Base-by-base conservation (phyloP, 1,139 yeast genomes). In the Pneumocystis wakefieldiae region DNA sequence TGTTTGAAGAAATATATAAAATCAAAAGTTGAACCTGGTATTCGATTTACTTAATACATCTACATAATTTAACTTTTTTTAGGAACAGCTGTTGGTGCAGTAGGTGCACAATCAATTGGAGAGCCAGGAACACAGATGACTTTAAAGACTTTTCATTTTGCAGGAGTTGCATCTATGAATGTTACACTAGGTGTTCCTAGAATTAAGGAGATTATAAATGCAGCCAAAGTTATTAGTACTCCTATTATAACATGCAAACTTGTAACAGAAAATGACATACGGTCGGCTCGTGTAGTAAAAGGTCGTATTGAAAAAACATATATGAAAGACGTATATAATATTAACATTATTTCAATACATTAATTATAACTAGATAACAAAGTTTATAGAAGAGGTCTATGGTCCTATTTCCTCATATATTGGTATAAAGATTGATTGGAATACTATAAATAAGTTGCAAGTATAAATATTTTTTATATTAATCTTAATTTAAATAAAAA, bases 121-220 rank as follows among this genome's bases (percentile, higher is more conserved):
- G 98, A 92, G 73, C 98, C 98, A 12, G 98, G 98, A 76, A 92
- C 98, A 0, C 98, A 92, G 76, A 92, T 92, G 98, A 92, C 98
- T 10, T 81, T 92, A 76, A 92, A 92, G 76, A 92, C 98, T 72
- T 92, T 92, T 88, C 98, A 92, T 79, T 92, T 92, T 80, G 98
- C 98, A 71, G 98, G 98, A 80, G 98, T 92, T 66, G 98, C 98
- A 39, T 87, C 96, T 61, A 92, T 92, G 98, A 92, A 92, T 78
- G 96, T 92, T 69, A 92, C 98, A 0, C 81, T 92, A 70, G 98
- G 98, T 82, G 98, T 92, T 61, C 98, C 98, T 57, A 96, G 98
- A 81, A 92, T 92, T 73, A 92, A 92, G 76, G 99, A 92, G 79
- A 92, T 92, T 73, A 92, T 92, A 73, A 94, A 92, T 75, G 99